Percentiles rank a stretch among this genome's conserved stretches.
phyloP scores from a whole-genome alignment of 257 asterid species.

The Solanum chmielewskii region DNA sequence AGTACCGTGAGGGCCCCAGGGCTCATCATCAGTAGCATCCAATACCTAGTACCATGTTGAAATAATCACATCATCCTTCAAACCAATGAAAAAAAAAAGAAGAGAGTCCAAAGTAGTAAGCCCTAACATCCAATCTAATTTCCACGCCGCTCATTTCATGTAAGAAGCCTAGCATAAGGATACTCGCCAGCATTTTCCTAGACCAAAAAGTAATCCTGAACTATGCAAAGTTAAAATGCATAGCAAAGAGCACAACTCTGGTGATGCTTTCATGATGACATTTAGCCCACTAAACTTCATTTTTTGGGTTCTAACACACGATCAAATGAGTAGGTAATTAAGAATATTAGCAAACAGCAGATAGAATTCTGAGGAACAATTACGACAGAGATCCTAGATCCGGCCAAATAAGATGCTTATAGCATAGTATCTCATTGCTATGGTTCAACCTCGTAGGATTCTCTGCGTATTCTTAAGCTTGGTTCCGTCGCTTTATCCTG shows the following conservation, averaged over 20 bases:
- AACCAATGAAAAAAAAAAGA: background rate
- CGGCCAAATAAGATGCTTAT: background rate
- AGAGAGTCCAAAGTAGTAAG: background rate
- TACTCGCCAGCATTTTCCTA: background rate
- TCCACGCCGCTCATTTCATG: background rate
- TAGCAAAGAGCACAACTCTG: background rate
- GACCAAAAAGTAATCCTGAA: background rate
- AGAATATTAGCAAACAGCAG: background rate
- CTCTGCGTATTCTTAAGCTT: background rate
- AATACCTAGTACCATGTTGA: conserved; percentile 38
- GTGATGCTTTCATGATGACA: background rate
- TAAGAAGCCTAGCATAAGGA: background rate
- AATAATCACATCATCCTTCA: background rate
- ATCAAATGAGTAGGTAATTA: background rate
- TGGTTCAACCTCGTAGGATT: background rate
- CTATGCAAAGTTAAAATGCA: background rate
- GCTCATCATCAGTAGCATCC: conserved; percentile 96
- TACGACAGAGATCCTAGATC: background rate
- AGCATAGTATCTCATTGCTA: background rate
- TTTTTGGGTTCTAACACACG: background rate
- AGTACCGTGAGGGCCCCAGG: conserved; percentile 99
- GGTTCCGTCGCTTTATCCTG: background rate
- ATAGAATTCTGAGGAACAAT: background rate
- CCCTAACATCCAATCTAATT: background rate
- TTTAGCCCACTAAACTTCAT: background rate